These are phyloP conservation scores for Pilatotrama ljubarskyi DNA, from an alignment of 768 basidiomycete genomes.

Conservation along the genomic window DNA sequence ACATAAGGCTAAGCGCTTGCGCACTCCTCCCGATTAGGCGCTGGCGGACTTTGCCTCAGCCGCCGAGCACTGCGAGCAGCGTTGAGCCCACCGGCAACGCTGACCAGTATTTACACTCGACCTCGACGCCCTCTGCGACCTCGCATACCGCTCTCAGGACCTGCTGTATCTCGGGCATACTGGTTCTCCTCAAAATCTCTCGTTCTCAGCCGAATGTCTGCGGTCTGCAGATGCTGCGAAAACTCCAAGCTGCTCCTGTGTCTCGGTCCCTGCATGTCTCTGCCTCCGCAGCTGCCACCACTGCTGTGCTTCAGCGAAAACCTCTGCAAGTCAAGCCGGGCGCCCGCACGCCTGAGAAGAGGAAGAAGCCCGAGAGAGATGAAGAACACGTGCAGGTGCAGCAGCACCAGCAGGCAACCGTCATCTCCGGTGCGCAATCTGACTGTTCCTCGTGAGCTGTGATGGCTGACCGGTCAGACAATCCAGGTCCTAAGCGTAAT, in stretches of 20 bases:
- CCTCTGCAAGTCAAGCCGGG: background rate
- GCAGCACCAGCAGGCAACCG: background rate
- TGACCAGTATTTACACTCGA: too few species aligned
- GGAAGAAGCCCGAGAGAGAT: background rate
- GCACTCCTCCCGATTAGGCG: background rate
- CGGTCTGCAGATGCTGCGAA: slow-evolving; percentile 16
- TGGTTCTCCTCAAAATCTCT: background rate
- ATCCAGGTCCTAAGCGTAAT: slow-evolving; percentile 64
- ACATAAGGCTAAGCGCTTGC: too few species aligned
- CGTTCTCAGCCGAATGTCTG: slow-evolving; percentile 6
- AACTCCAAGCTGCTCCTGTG: slow-evolving; percentile 5
- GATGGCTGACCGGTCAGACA: background rate
- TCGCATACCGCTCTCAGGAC: background rate
- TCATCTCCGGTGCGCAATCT: background rate
- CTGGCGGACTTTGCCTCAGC: background rate
- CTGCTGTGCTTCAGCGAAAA: slow-evolving; percentile 1
- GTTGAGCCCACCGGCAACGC: too few species aligned
- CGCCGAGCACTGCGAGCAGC: too few species aligned
- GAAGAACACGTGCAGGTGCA: background rate
- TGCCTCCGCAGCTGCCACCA: slow-evolving; percentile 5
- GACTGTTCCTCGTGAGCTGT: background rate
- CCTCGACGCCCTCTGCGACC: background rate
- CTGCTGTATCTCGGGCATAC: background rate
- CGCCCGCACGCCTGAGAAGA: background rate
- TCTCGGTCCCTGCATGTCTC: slow-evolving; percentile 14